Evolutionary conservation across 345 rosid species (phyloP).

Genomic region (Rhizophora apiculata): DNA sequence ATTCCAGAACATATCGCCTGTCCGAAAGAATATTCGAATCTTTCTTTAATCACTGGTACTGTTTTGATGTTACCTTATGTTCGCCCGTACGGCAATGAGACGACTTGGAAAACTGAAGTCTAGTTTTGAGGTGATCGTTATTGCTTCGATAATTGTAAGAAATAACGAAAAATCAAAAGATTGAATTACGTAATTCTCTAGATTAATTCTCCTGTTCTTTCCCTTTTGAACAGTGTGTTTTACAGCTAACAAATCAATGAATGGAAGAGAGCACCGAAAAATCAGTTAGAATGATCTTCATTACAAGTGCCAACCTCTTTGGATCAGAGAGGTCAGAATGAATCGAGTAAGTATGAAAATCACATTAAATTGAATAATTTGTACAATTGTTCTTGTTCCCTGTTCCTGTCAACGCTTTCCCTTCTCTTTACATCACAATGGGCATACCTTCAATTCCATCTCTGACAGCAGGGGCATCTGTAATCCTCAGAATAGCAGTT

Average conservation of each 20-base stretch:
- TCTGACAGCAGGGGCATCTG: conserved; percentile 19
- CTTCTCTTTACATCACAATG: conserved; percentile 24
- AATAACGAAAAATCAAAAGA: too few relatives aligned
- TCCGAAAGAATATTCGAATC: too few relatives aligned
- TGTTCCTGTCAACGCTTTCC: conserved; percentile 17
- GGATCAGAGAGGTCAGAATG: conserved; percentile 23
- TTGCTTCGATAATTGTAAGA: not conserved
- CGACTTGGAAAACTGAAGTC: too few relatives aligned
- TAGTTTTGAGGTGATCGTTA: too few relatives aligned
- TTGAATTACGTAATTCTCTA: not conserved
- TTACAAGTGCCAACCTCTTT: conserved; percentile 38
- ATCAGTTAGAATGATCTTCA: conserved; percentile 29
- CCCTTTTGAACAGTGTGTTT: conserved; percentile 2
- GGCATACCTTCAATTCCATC: conserved; percentile 26
- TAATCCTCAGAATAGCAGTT: conserved; percentile 20
- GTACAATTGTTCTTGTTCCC: conserved; percentile 35
- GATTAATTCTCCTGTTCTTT: not conserved
- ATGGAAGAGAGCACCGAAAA: not conserved
- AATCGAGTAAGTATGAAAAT: conserved; percentile 41
- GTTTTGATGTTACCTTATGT: too few relatives aligned
- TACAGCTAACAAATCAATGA: conserved; percentile 31
- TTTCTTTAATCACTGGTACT: too few relatives aligned
- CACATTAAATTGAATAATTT: conserved; percentile 40
- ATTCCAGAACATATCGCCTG: too few relatives aligned
- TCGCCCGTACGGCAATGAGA: too few relatives aligned